Evolutionary conservation across 768 basidiomycete species (phyloP), one percentile per base, ranked within the genome.

Genomic region (Phanerochaete carnosa): DNA sequence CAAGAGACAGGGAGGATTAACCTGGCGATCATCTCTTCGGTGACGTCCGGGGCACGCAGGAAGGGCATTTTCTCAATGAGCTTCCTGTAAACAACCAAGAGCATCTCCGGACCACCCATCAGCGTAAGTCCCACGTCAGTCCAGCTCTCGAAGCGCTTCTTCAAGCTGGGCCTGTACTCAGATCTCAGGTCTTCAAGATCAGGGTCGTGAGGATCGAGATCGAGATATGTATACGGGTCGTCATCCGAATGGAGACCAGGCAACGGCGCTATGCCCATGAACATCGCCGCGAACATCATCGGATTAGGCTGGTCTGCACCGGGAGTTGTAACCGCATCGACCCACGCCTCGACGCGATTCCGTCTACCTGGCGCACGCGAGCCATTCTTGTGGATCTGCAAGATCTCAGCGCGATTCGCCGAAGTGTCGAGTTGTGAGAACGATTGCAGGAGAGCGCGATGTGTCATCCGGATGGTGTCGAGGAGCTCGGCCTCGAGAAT

Each of bases 281-380:
- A 81, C 79, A 87, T 80, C 16, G 86, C 85, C 0, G 87, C 85
- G 55, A 88, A 79, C 2, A 85, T 79, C 77, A 87, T 78, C 1
- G 84, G 84, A 60, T 82, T 75, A 32, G 80, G 54, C 1, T 73
- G 67, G 2, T 70, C 68, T 9, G 68, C 58, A 1, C 71, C 71
- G 0, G 79, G 77, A 0, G 84, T 80, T 13, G 73, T 61, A 9
- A 84, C 70, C 13, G 74, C 71, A 35, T 83, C 82, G 11, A 80
- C 79, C 85, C 85, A 88, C 8, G 71, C 69, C 57, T 80, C 75
- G 4, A 86, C 69, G 45, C 84, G 80, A 1, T 75, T 75, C 28
- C 74, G 72, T 7, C 88, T 77, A n/a, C 72, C 70, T 0, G 73
- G 50, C 0, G 78, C 72, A 6, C 72, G 76, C 3, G 37, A 54